These are phyloP conservation scores for Suillus discolor DNA, from an alignment of 768 basidiomycete genomes.

Conservation along the genomic window DNA sequence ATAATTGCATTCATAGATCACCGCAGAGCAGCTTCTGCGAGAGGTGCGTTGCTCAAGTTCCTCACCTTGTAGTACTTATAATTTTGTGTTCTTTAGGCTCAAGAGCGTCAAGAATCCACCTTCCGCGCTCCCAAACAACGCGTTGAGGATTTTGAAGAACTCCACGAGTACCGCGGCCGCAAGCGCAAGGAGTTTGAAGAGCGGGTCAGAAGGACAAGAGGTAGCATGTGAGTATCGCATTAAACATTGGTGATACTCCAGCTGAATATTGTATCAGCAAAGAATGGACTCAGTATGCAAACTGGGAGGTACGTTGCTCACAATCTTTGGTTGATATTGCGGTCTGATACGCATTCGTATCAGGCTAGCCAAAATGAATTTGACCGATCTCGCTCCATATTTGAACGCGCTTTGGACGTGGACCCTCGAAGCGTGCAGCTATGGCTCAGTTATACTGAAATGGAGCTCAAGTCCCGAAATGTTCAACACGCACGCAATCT, in stretches of 20 bases:
- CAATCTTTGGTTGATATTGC: conserved; percentile 13
- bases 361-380: conserved; percentile 96
- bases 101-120: conserved; percentile 94
- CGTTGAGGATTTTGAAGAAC: conserved; percentile 93
- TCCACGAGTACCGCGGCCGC: conserved; percentile 87
- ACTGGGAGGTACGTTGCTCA: conserved; percentile 66
- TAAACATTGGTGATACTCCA: not conserved
- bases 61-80: not conserved
- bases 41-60: conserved; percentile 55
- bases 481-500: conserved; percentile 97
- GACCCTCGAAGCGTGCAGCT: conserved; percentile 88
- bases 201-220: conserved; percentile 75
- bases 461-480: conserved; percentile 97
- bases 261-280: conserved; percentile 48
- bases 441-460: conserved; percentile 95
- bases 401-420: conserved; percentile 95
- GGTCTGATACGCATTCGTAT: not conserved
- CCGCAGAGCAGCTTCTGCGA: conserved; percentile 95
- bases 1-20: conserved; percentile 63
- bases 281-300: conserved; percentile 86
- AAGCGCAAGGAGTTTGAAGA: conserved; percentile 96
- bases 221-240: conserved; percentile 66
- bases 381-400: conserved; percentile 91
- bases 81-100: conserved; percentile 57
- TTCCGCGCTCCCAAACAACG: conserved; percentile 93